Evolutionary conservation across 352 stramenopile species (phyloP).

Genomic region (Globisporangium cederbergense): DNA sequence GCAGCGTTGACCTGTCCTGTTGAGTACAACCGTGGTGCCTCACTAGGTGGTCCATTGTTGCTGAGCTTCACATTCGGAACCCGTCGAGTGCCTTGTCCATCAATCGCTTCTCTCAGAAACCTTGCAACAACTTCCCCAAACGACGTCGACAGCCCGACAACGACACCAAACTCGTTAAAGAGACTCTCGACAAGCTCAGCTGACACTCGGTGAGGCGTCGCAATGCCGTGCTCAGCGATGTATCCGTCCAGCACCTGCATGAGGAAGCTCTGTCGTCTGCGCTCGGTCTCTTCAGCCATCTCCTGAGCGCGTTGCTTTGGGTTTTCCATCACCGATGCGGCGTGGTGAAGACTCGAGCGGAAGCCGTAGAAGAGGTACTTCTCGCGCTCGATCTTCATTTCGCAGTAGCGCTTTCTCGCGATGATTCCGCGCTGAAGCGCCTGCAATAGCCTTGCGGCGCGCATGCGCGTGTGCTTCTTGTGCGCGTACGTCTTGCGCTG

Average conservation of each 20-base stretch:
- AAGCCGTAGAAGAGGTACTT: slow-evolving; percentile 67
- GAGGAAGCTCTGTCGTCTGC: slow-evolving; percentile 50
- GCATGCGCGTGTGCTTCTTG: slow-evolving; percentile 40
- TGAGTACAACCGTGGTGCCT: slow-evolving; percentile 23
- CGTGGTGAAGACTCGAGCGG: slow-evolving; percentile 51
- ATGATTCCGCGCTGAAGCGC: slow-evolving; percentile 64
- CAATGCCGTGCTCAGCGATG: slow-evolving; percentile 32
- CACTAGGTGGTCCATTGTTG: not conserved
- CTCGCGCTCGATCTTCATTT: slow-evolving; percentile 59
- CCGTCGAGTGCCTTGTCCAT: not conserved
- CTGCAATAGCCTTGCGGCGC: slow-evolving; percentile 60
- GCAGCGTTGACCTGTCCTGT: slow-evolving; percentile 47
- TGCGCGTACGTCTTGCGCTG: slow-evolving; percentile 50
- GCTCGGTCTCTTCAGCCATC: slow-evolving; percentile 36
- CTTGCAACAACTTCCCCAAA: slow-evolving; percentile 42
- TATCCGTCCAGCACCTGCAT: slow-evolving; percentile 69
- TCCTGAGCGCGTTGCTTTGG: slow-evolving; percentile 32
- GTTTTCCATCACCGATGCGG: slow-evolving; percentile 37
- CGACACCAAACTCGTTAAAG: slow-evolving; percentile 57
- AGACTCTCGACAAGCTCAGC: slow-evolving; percentile 31
- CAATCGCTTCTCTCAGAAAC: slow-evolving; percentile 20
- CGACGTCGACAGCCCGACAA: slow-evolving; percentile 52
- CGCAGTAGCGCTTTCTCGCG: slow-evolving; percentile 41
- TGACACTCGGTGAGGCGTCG: slow-evolving; percentile 35
- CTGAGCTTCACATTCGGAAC: not conserved